Base-by-base conservation (phyloP, 768 basidiomycete species). In the Boletus sensibilis region DNA sequence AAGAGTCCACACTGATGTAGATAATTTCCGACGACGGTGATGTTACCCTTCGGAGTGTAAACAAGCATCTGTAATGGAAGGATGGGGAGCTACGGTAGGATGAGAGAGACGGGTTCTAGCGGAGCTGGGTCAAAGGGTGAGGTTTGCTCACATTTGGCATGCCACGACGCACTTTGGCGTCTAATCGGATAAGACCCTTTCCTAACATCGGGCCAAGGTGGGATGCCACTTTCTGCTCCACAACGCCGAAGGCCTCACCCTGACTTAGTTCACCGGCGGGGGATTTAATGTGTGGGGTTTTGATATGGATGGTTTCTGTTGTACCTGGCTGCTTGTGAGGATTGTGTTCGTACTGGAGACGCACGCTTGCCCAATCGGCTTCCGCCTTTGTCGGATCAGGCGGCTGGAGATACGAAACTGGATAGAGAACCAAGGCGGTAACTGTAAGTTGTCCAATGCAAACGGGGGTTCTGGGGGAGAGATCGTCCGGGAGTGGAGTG, bases 21-120 rank as follows among this genome's bases (percentile, higher is more conserved):
- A 65, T 85, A 86, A 65, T 84, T 79, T 59, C 91, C 86, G 58
- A 99, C 88, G 52, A 88, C 85, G 33, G 79, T 75, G 59, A 98
- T 88, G 72, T 98, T 94, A 33, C 92, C 91, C 70, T 96, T 97
- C 5, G 93, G 92, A 6, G 96, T 96, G 73, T 90, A 96, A 31
- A 98, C 85, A 38, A 97, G 83, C 72, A 97, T 82, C 66, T 89
- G 88, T 18, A 98, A 78, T 21, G 87, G 84, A 43, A 96, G 78
- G 52, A 94, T 90, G 46, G 90, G 89, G 50, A 90, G 79, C 92
- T 95, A 47, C 13, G 52, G 39, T 38, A 58, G 50, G 27, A 57
- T 58, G 52, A 58, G 55, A 64, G 58, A 59, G 65, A 55, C 33
- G 50, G 52, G 62, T 53, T 62, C 52, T 48, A 64, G 55, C 31